Base-by-base conservation (phyloP, 2,329 filamentous ascomycete species). In the Aspergillus flavus region DNA sequence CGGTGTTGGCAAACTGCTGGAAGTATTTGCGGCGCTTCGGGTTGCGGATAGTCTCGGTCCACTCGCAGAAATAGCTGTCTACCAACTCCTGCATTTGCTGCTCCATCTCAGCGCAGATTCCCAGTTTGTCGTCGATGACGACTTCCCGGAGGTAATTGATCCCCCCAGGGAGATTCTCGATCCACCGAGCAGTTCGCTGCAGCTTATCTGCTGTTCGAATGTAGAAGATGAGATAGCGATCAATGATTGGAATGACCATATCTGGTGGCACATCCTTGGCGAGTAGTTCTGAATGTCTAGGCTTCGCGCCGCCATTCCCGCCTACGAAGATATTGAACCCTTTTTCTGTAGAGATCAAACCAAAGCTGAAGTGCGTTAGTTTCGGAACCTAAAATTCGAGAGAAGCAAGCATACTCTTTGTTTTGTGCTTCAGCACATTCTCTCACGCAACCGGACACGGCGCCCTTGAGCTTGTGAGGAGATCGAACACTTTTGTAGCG, bases 281-380 rank as follows among this genome's bases (percentile, higher is more conserved):
- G 1, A 97, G 85, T 2, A 97, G 84, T 71, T 96, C 92, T 0
- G 90, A 88, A 75, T 97, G 93, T 43, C 86, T 84, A 5, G 93
- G 93, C 69, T 92, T 94, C 19, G 92, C 92, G 63, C 94, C 93
- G 58, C 93, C 93, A 74, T 97, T 97, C 55, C 93, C 93, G 39
- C 86, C 93, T 1, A 97, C 92, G 70, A 93, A 96, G 76, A 97
- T 89, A 78, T 97, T 97, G 86, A 92, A 97, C 34, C 93, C 93
- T 72, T 95, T 96, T 65, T 96, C 93, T 0, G 92, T 96, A 16
- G 93, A 93, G 62, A 97, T 96, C 56, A 96, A 87, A 26, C 93
- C 93, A 70, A 97, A 97, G 73, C 89, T 91, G 21, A 26, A 5
- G 21, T 19, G 36, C 11, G 45, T 72, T 63, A 73, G 69, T 12